Base-by-base conservation (phyloP, 2,329 filamentous ascomycete genomes). In the Xylaria sp. region DNA sequence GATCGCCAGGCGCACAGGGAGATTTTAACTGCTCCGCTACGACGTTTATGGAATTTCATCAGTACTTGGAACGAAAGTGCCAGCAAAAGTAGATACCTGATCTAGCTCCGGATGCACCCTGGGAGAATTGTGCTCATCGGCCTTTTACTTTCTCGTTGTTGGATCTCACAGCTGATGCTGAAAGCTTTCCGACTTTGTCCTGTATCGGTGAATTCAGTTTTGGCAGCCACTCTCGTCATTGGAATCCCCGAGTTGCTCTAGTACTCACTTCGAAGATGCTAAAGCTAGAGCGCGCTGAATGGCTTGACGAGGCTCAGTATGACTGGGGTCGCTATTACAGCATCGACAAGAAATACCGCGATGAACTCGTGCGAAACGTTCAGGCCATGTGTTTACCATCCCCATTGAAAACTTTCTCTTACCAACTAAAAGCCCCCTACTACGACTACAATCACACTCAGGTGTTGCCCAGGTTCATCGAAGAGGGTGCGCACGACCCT, bases 251-350 rank as follows among this genome's bases (percentile, higher is more conserved):
- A 12, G 32, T 53, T 39, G 32, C 55, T 5, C 1, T 58, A 4
- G 23, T n/a, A 43, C 45, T 64, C 7, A 45, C 55, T 8, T 39
- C 62, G 15, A 52, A 8, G 34, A 64, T 64, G 62, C 34, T 55
- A 34, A 52, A 59, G 1, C 18, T 53, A 13, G 18, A 39, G 3
- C 34, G 12, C 6, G 34, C 20, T 25, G 2, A n/a, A 8, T 64
- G 55, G 15, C 25, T 58, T 7, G n/a, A 32, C 34, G 0, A 43
- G 7, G 12, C 45, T 20, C 1, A 2, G 34, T 43, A 34, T 45
- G 18, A 34, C 25, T 64, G 62, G 62, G 43, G 45, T 52, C 55
- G 32, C 23, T 64, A 64, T 53, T 45, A 58, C 45, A 32, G 28
- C 53, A 34, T 59, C 4, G 30, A 50, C 28, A 39, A 45, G 7